A percentile compares a stretch with the other conserved stretches of the same genome.
These are phyloP conservation scores for Rubus idaeus DNA, from an alignment of 306 rosid genomes.

Conservation along the genomic window DNA sequence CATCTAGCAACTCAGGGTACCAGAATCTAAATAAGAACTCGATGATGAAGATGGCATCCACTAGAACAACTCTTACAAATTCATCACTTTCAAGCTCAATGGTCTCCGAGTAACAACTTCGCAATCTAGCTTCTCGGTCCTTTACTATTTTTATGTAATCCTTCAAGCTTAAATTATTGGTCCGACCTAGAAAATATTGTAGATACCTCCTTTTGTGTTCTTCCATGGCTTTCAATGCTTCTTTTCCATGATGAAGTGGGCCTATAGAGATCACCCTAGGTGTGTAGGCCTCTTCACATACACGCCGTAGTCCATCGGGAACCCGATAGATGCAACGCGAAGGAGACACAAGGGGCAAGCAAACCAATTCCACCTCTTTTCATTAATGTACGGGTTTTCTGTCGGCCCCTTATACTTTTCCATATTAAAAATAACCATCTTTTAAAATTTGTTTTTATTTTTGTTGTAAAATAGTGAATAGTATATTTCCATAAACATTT, in stretches of 20 bases:
- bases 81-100: not conserved
- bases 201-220: constrained; percentile 13
- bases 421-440: too few species aligned
- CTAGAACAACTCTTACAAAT: constrained; percentile 18
- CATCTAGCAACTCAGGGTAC: not conserved
- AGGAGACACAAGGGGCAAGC: not conserved
- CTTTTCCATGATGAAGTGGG: constrained; percentile 12
- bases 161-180: not conserved
- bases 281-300: constrained; percentile 1
- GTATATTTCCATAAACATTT: too few species aligned
- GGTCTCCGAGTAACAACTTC: constrained; percentile 7
- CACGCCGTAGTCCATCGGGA: not conserved
- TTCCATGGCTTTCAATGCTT: not conserved
- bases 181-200: not conserved
- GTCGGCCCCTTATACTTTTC: too few species aligned
- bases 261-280: constrained; percentile 16
- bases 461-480: too few species aligned
- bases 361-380: not conserved
- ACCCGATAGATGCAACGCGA: not conserved
- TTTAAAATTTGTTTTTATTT: too few species aligned
- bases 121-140: not conserved
- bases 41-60: constrained; percentile 19
- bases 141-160: not conserved
- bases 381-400: not conserved
- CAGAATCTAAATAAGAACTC: not conserved